Evolutionary conservation across 805 yeast genomes (phyloP).

Genomic region (Metschnikowia aberdeeniae): DNA sequence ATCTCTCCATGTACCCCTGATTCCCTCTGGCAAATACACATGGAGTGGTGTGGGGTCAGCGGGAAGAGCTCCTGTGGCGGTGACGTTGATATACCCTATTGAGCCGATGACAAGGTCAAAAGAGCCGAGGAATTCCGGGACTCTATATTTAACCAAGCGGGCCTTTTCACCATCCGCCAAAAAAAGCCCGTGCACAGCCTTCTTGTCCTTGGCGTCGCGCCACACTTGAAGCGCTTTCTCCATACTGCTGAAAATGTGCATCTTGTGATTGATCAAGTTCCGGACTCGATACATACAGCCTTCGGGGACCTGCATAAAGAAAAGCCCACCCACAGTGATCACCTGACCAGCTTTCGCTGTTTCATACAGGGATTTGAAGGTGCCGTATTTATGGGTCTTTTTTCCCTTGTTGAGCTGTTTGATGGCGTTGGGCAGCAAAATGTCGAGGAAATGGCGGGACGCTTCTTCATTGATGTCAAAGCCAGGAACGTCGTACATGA

Average conservation of each 20-base stretch:
- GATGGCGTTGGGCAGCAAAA: slow-evolving; percentile 21
- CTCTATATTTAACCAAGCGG: slow-evolving; percentile 30
- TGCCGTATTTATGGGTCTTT: slow-evolving; percentile 27
- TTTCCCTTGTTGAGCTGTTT: slow-evolving; percentile 28
- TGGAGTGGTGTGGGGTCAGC: slow-evolving; percentile 25
- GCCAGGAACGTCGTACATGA: slow-evolving; percentile 48
- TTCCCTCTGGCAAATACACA: slow-evolving; percentile 52
- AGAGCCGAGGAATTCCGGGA: slow-evolving; percentile 70
- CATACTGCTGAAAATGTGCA: slow-evolving; percentile 29
- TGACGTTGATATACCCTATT: slow-evolving; percentile 58
- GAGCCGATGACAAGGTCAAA: slow-evolving; percentile 63
- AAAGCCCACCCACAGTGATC: slow-evolving; percentile 57
- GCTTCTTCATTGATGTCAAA: slow-evolving; percentile 21
- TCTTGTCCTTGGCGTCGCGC: slow-evolving; percentile 24
- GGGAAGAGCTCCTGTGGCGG: slow-evolving; percentile 50
- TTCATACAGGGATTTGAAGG: slow-evolving; percentile 26
- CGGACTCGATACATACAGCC: slow-evolving; percentile 46
- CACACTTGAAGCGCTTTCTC: slow-evolving; percentile 25
- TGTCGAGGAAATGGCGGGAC: slow-evolving; percentile 26
- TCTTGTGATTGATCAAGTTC: slow-evolving; percentile 40
- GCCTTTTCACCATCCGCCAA: slow-evolving; percentile 10
- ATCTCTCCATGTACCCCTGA: slow-evolving; percentile 51
- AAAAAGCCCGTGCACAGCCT: slow-evolving; percentile 19
- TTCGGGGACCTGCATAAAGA: slow-evolving; percentile 53
- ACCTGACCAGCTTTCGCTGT: slow-evolving; percentile 44